phyloP scores from a whole-genome alignment of 2,329 filamentous ascomycete species.

The Fusarium agapanthi region DNA sequence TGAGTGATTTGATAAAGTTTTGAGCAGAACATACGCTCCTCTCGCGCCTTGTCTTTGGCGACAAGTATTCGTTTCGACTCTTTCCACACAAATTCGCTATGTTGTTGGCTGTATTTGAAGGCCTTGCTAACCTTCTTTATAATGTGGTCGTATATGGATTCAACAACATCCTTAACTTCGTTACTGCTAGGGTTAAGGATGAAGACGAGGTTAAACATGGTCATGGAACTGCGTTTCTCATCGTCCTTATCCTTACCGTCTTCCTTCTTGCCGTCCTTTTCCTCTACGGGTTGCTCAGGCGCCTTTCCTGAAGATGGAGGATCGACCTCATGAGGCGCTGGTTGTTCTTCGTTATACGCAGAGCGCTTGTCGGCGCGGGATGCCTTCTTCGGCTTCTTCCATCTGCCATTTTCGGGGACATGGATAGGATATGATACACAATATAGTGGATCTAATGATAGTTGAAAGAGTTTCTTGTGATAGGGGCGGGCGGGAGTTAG shows the following conservation, averaged over 20 bases:
- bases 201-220: constrained; percentile 98
- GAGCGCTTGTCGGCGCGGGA: constrained; percentile 51
- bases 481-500: constrained; percentile 78
- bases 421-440: constrained; percentile 88
- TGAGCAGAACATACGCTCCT: constrained; percentile 60
- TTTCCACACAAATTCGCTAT: constrained; percentile 89
- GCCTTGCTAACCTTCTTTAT: constrained; percentile 93
- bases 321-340: constrained; percentile 44
- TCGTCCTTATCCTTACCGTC: constrained; percentile 54
- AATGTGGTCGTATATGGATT: constrained; percentile 84
- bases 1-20: not conserved
- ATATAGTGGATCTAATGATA: constrained; percentile 80
- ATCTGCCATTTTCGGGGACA: constrained; percentile 79
- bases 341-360: constrained; percentile 46
- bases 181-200: constrained; percentile 82
- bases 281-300: constrained; percentile 40
- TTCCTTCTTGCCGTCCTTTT: constrained; percentile 41
- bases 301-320: constrained; percentile 35
- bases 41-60: constrained; percentile 83
- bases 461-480: constrained; percentile 83
- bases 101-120: constrained; percentile 90
- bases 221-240: constrained; percentile 77
- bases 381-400: constrained; percentile 73
- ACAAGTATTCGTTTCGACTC: constrained; percentile 85
- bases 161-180: constrained; percentile 78